These are phyloP conservation scores for Limnomonas spitsbergensis DNA, from an alignment of 139 green algal genomes.

Conservation along the genomic window DNA sequence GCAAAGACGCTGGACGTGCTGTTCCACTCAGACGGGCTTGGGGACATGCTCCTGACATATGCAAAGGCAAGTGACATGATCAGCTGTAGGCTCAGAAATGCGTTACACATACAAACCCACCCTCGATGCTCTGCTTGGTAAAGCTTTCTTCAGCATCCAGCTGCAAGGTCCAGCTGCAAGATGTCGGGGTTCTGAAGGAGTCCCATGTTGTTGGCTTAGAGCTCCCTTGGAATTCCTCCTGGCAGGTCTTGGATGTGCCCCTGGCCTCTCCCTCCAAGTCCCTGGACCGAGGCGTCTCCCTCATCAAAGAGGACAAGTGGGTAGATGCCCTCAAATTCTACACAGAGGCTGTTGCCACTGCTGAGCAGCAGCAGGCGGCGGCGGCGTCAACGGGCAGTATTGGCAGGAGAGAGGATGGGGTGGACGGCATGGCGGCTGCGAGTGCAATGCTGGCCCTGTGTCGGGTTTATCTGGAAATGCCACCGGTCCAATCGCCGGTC, in stretches of 20 bases:
- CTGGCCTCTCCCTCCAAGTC: no score
- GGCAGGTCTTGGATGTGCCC: neutral
- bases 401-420: no score
- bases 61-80: neutral
- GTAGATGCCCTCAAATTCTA: conserved; percentile 30
- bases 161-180: no score
- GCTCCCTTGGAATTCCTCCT: neutral
- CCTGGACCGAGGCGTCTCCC: conserved; percentile 16
- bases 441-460: neutral
- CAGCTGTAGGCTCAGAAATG: neutral
- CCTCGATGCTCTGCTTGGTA: no score
- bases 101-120: no score
- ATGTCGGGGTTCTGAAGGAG: no score
- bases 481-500: no score
- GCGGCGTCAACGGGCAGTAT: no score
- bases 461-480: conserved; percentile 10
- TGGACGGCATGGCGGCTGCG: neutral
- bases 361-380: neutral
- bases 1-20: neutral
- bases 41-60: neutral
- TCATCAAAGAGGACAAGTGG: conserved; percentile 31
- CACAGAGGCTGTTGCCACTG: neutral
- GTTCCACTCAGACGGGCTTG: neutral
- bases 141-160: no score
- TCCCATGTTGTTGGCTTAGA: no score